Percentiles rank a stretch among this genome's conserved stretches.
Evolutionary conservation across 1,284 basidiomycete genomes (phyloP).

Genomic region (Singerocomus inundabilis): DNA sequence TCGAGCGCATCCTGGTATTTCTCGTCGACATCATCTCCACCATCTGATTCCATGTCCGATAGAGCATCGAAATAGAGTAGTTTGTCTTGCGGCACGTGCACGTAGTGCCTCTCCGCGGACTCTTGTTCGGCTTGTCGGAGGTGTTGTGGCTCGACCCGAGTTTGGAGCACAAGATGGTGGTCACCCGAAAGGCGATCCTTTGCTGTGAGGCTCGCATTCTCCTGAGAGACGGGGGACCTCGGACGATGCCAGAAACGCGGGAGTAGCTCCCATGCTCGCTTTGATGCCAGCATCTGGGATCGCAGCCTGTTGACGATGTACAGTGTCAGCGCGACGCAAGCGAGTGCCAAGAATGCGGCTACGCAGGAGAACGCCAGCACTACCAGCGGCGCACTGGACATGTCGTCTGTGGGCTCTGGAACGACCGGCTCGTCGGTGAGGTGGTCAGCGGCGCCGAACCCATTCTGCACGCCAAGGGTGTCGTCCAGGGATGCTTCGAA

Average conservation of each 20-base stretch:
- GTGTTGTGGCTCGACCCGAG: no score
- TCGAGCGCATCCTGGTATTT: slow-evolving; percentile 40
- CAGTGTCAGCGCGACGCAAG: slow-evolving; percentile 36
- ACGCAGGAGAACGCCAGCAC: slow-evolving; percentile 39
- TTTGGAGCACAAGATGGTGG: no score
- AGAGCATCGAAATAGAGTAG: no score
- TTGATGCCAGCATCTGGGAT: slow-evolving; percentile 31
- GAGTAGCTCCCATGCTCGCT: slow-evolving; percentile 15
- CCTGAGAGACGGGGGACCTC: no score
- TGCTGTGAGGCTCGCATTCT: no score
- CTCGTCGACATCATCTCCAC: slow-evolving; percentile 25
- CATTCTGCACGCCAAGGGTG: not conserved
- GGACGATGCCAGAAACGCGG: slow-evolving; percentile 33
- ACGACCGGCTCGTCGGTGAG: not conserved
- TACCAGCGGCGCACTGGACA: slow-evolving; percentile 21
- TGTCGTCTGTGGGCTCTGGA: not conserved
- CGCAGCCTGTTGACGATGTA: slow-evolving; percentile 37
- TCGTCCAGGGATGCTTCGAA: not conserved
- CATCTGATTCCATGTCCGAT: no score
- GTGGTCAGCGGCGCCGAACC: not conserved
- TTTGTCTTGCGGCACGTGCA: no score
- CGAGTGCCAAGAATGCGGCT: slow-evolving; percentile 37
- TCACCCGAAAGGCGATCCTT: no score
- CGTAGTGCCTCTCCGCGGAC: no score
- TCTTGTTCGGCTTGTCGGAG: no score